phyloP scores from a whole-genome alignment of 495 filamentous ascomycete genomes.

The Talaromyces ruber region DNA sequence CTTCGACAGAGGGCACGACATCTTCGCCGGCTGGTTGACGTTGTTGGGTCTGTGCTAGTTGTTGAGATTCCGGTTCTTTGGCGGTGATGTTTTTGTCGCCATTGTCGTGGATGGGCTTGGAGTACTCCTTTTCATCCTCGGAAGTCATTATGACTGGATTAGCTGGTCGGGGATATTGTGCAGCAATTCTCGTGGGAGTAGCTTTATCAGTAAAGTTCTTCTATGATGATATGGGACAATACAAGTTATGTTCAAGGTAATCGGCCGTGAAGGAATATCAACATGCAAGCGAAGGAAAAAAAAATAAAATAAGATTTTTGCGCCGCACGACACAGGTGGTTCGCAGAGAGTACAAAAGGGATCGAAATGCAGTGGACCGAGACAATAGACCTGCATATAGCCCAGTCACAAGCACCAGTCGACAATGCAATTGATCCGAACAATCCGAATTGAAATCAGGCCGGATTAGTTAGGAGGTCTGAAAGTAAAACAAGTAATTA shows the following conservation, averaged over 20 bases:
- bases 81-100: not conserved
- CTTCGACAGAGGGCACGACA: slow-evolving; percentile 9
- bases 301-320: not conserved
- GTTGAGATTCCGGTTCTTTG: not conserved
- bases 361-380: not conserved
- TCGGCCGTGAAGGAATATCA: not conserved
- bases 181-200: not conserved
- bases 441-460: not conserved
- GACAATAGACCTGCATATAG: not conserved
- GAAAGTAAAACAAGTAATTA: not conserved
- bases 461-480: not conserved
- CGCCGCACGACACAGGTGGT: not conserved
- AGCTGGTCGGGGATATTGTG: not conserved
- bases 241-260: not conserved
- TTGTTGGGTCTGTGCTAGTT: not conserved
- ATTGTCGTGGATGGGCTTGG: slow-evolving; percentile 1
- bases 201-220: not conserved
- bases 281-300: not conserved
- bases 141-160: not conserved
- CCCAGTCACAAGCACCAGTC: not conserved
- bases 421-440: not conserved
- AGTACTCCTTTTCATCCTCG: not conserved
- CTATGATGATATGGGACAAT: not conserved
- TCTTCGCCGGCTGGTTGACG: slow-evolving; percentile 12
- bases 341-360: not conserved